Evolutionary conservation across 2,329 filamentous ascomycete genomes (phyloP).

Genomic region (Neonectria neomacrospora): DNA sequence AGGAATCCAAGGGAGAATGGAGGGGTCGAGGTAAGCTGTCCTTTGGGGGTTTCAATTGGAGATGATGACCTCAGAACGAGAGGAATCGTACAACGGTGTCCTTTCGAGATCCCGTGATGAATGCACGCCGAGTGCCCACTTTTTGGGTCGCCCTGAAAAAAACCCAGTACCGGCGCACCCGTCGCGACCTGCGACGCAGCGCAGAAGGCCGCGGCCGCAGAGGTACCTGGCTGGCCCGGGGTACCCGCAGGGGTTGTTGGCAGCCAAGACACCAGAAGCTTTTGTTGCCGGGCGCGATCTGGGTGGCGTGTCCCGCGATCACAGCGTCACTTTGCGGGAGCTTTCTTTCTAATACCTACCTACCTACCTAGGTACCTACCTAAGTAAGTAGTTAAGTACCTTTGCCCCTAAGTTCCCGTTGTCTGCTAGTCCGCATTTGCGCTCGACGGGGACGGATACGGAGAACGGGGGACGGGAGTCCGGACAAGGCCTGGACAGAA

Average conservation of each 20-base stretch:
- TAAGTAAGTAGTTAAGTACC: not conserved
- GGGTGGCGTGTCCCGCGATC: constrained; percentile 11
- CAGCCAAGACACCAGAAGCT: constrained; percentile 17
- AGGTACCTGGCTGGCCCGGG: not conserved
- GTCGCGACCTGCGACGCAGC: not conserved
- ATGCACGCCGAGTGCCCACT: constrained; percentile 42
- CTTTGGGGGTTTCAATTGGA: constrained; percentile 43
- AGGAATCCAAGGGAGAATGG: constrained; percentile 13
- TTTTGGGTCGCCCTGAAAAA: constrained; percentile 36
- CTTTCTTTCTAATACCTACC: not conserved
- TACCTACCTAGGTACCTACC: too few species aligned
- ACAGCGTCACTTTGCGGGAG: not conserved
- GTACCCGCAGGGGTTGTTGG: constrained; percentile 10
- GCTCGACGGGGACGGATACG: not conserved
- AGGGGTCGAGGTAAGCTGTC: constrained; percentile 37
- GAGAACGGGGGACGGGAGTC: not conserved
- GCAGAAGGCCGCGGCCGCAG: not conserved
- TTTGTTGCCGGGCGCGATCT: constrained; percentile 14
- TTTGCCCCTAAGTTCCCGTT: not conserved
- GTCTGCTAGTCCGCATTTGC: not conserved
- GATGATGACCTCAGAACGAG: constrained; percentile 47
- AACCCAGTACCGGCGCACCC: constrained; percentile 7
- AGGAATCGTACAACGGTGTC: constrained; percentile 51
- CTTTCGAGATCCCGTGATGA: constrained; percentile 53
- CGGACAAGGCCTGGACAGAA: not conserved